Evolutionary conservation across 1,284 basidiomycete species (phyloP), one percentile per base, ranked within the genome.

Genomic region (Ganoderma lucidum): DNA sequence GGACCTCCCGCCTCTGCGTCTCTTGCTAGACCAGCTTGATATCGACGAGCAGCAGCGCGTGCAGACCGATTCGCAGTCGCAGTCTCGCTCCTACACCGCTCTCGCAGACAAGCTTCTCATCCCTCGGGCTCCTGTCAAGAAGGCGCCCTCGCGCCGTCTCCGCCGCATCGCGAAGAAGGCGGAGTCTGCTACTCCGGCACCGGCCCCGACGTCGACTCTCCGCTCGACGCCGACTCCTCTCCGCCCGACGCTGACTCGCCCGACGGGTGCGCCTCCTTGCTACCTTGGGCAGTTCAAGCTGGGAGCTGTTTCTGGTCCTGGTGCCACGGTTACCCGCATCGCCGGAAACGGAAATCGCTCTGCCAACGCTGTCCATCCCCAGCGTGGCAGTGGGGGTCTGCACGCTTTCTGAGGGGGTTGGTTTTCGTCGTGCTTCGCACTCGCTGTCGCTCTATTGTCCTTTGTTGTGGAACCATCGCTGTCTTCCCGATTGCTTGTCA

Each of bases 1-100:
- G n/a, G 58, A 60, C 6, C 58, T 60, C 35, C 58, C 58, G 35
- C 58, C 58, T 10, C 37, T 60, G 19, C 58, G 39, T 12, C 39
- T 60, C 19, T 39, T 60, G 37, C n/a, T 60, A 2, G 35, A 28
- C 2, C n/a, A 60, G 58, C 35, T 60, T 2, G 58, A 60, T 37
- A 23, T 23, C 58, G 58, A 60, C 35, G 58, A 60, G 39, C 19
- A 60, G 5, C 19, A n/a, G 0, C 58, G 58, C n/a, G 17, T 6
- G n/a, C 35, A 60, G 19, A 23, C 39, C 35, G 37, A 23, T 19
- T 19, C 58, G 39, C 10, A 28, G 5, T 28, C 23, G 2, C 10
- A 14, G 14, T 6, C 37, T 14, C 39, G 1, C 5, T 10, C n/a
- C 45, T n/a, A 48, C n/a, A n/a, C 37, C 15, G 8, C n/a, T 28